Conservation (phyloP, 1,284 basidiomycete genomes). For the Apiotrichum montevideense region DNA sequence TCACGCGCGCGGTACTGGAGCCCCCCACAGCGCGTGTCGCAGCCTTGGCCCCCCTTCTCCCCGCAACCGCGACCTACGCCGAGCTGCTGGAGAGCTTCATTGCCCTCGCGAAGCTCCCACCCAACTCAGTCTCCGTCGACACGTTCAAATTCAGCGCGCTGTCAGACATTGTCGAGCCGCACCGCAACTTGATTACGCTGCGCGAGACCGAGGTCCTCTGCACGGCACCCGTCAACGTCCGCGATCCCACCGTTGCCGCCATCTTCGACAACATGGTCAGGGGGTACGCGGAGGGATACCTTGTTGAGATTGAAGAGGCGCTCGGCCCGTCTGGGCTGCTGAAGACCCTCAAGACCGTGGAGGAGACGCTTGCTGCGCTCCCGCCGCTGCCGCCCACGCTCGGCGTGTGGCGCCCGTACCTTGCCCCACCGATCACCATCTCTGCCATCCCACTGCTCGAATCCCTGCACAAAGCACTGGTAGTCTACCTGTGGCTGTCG, state of each 20-base stretch:
- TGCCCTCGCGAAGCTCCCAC: slow-evolving; percentile 50
- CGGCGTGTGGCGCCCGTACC: background rate
- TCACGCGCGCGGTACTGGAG: slow-evolving; percentile 49
- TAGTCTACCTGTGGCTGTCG: slow-evolving; percentile 80
- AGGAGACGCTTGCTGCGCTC: slow-evolving; percentile 40
- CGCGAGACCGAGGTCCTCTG: slow-evolving; percentile 53
- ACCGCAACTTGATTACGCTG: slow-evolving; percentile 49
- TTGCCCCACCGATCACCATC: slow-evolving; percentile 31
- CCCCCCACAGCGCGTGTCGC: slow-evolving; percentile 38
- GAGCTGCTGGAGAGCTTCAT: slow-evolving; percentile 33
- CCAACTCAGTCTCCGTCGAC: slow-evolving; percentile 50
- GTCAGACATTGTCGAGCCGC: slow-evolving; percentile 51
- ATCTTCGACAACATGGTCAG: slow-evolving; percentile 45
- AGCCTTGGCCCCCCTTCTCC: slow-evolving; percentile 46
- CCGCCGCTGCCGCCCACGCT: slow-evolving; percentile 11
- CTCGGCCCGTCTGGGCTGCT: slow-evolving; percentile 48
- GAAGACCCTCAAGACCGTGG: slow-evolving; percentile 49
- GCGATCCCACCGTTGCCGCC: slow-evolving; percentile 46
- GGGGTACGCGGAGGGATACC: slow-evolving; percentile 42
- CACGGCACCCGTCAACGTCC: slow-evolving; percentile 49
- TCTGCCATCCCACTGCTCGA: slow-evolving; percentile 56
- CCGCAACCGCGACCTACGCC: slow-evolving; percentile 36
- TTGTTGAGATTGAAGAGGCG: slow-evolving; percentile 45
- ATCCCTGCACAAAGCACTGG: slow-evolving; percentile 70
- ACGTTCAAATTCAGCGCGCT: slow-evolving; percentile 41